Conservation (phyloP, 2,329 filamentous ascomycete genomes). For the Ceratocystis eucalypticola region DNA sequence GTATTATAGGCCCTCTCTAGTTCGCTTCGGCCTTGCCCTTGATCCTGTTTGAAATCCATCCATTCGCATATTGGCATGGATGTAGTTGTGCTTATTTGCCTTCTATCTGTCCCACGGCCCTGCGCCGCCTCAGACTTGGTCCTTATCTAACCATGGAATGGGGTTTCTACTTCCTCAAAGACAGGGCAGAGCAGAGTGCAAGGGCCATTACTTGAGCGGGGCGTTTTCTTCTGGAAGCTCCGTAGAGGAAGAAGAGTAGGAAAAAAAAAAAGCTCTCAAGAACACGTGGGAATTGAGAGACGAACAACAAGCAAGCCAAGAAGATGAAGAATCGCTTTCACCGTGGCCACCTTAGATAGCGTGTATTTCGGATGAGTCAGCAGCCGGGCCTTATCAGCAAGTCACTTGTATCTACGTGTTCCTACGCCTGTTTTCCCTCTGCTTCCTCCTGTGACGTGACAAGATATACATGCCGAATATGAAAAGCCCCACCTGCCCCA, state of each 20-base stretch:
- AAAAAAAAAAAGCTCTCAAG: background rate
- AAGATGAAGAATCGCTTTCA: background rate
- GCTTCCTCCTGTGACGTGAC: background rate
- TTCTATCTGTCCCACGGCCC: background rate
- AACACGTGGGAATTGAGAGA: background rate
- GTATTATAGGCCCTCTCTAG: background rate
- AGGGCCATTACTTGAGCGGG: background rate
- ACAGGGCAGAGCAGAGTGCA: background rate
- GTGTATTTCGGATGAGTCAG: background rate
- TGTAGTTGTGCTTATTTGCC: background rate
- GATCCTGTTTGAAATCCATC: background rate
- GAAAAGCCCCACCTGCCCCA: background rate
- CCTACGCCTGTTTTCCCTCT: background rate
- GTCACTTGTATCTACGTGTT: background rate
- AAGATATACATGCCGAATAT: background rate
- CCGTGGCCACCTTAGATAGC: background rate
- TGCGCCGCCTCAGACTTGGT: background rate
- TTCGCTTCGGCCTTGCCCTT: background rate
- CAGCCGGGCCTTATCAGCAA: background rate
- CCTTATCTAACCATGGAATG: background rate
- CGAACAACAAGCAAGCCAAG: background rate
- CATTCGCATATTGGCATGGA: background rate
- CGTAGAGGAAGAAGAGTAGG: background rate
- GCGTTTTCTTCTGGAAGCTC: slow-evolving; percentile 5
- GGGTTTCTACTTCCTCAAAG: background rate